Base-by-base conservation (phyloP, 768 basidiomycete species). In the Pilatotrama ljubarskyi region DNA sequence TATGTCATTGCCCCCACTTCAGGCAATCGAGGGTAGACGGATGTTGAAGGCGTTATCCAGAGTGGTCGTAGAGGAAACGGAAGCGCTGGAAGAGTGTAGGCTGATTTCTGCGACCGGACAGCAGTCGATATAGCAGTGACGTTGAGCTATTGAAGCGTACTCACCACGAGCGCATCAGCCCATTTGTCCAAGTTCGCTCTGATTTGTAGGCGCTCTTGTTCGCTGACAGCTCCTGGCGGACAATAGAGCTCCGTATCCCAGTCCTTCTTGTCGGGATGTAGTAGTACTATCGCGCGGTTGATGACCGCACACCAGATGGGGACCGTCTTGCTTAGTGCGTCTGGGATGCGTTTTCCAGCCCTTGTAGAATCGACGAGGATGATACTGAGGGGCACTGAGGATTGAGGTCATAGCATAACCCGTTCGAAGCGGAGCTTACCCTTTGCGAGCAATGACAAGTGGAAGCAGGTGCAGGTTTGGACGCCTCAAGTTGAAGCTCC, bases 261-360 rank as follows among this genome's bases (percentile, higher is more conserved):
- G 9, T 64, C 38, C 6, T 35, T 36, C 13, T 37, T 52, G 6
- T 64, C 56, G 9, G 66, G 51, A 1, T 61, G 57, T 32, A 63
- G 18, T 55, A 65, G 59, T 17, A 73, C 76, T 47, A 74, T 69
- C 26, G 84, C 87, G 51, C 84, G 79, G 68, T 96, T 98, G 62
- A 96, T 78, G 5, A 94, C 91, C 9, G 91, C 79, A 70, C 95
- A 96, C 96, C 96, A 98, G 51, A 95, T 90, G 0, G 95, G 95
- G 1, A 98, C 80, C 1, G 68, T 67, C 55, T 96, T 98, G 1
- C 91, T 91, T 1, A 98, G 79, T 0, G 95, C 93, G 64, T 98
- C 96, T 1, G 96, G 96, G 48, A 96, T 87, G 14, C 93, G 85
- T 75, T 98, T 98, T 9, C 96, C 96, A 22, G 92, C 80, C 22